Evolutionary conservation across 345 rosid species (phyloP).

Genomic region (Eucalyptus guilfoylei): DNA sequence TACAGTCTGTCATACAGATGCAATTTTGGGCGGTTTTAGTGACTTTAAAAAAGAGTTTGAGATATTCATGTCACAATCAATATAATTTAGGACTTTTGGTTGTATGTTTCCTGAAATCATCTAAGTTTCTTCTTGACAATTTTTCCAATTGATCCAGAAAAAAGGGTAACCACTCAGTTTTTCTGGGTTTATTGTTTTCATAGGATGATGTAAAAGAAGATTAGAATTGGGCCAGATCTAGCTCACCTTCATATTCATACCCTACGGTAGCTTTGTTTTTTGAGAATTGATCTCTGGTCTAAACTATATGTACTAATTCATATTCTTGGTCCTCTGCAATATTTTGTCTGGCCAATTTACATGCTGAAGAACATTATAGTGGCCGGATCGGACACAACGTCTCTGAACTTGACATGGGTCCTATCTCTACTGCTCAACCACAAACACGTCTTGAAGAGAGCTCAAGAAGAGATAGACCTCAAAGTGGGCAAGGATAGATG

Average conservation of each 20-base stretch:
- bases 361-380: slow-evolving; percentile 12
- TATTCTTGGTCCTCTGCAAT: neutral
- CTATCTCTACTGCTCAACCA: neutral
- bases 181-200: neutral
- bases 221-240: neutral
- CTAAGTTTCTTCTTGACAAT: neutral
- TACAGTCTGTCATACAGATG: neutral
- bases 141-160: neutral
- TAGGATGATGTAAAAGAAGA: neutral
- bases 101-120: neutral
- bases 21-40: neutral
- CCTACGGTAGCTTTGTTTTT: neutral
- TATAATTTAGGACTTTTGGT: neutral
- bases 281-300: neutral
- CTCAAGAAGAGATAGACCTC: slow-evolving; percentile 44
- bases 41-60: neutral
- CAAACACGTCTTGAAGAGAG: slow-evolving; percentile 1
- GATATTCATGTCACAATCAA: neutral
- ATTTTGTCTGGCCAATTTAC: neutral
- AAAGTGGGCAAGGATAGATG: slow-evolving; percentile 27
- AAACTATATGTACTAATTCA: neutral
- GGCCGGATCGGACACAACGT: neutral
- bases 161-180: neutral
- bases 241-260: neutral
- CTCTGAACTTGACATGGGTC: neutral